Evolutionary conservation across 2,329 filamentous ascomycete genomes (phyloP), one percentile per base, ranked within the genome.

Genomic region (Colletotrichum lindemuthianum): DNA sequence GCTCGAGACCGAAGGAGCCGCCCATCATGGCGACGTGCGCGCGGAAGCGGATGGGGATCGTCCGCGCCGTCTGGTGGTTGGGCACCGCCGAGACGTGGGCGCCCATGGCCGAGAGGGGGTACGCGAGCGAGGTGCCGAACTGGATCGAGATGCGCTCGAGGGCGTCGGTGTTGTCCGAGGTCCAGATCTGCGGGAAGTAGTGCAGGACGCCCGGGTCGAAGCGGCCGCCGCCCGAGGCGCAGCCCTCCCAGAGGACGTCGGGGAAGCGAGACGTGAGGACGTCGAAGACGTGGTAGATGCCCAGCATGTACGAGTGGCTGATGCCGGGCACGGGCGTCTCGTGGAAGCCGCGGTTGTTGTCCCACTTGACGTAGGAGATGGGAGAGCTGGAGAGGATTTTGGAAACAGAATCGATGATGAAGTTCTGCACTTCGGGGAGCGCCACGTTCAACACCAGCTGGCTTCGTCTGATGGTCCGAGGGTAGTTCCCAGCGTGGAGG

Each of bases 1-100:
- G 80, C 71, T 90, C 88, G 10, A 90, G 81, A 0, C 88, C 88
- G 68, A 90, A 90, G 0, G 86, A 88, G 2, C 88, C 88, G 59
- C 88, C 88, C 88, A 90, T 90, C 78, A 89, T 86, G 6, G 88
- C 88, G 0, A 90, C 88, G 59, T 90, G 87, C 0, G 84, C 86
- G 39, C 88, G 86, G 77, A 90, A 90, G 1, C 74, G 73, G 11
- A 90, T 79, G 0, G 87, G 82, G 2, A 84, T 84, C 1, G 80
- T 84, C 16, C 88, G 85, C 0, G 78, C 74, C 0, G 86, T 88
- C 39, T 86, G 74, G 0, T 83, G 81, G 67, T 90, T 90, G 1
- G 88, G 88, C 0, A 88, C 82, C 0, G 82, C 82, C 8, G 85
- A 88, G 39, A 90, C 78, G 71, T 90, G 88, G n/a, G 87, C 88